phyloP scores from a whole-genome alignment of 768 basidiomycete species.

The Suillus bovinus region DNA sequence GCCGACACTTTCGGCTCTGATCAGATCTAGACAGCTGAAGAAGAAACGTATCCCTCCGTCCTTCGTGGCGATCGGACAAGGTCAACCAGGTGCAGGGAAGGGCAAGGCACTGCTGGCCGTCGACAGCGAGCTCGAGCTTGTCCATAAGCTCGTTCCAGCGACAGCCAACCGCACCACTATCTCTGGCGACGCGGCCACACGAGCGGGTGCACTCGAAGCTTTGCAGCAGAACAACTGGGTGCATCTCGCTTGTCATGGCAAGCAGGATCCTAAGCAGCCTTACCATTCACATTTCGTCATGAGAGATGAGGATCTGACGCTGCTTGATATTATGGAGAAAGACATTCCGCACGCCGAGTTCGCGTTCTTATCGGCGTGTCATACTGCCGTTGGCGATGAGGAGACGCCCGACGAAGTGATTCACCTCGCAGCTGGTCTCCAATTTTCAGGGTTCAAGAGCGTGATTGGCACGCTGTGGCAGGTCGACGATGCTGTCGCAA shows the following conservation, averaged over 20 bases:
- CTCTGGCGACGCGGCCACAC: slow-evolving; percentile 16
- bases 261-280: slow-evolving; percentile 20
- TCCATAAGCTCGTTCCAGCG: neutral
- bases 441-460: neutral
- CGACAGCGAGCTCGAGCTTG: neutral
- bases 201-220: slow-evolving; percentile 12
- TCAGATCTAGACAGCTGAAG: neutral
- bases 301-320: neutral
- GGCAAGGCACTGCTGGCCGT: neutral
- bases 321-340: neutral
- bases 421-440: neutral
- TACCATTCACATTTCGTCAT: slow-evolving; percentile 25
- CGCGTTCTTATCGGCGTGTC: neutral
- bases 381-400: neutral
- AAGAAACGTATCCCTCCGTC: neutral
- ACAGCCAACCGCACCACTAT: slow-evolving; percentile 1
- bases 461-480: too few relatives aligned
- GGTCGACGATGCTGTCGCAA: too few relatives aligned
- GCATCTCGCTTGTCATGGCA: slow-evolving; percentile 35
- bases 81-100: neutral
- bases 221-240: slow-evolving; percentile 26
- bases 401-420: neutral
- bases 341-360: neutral
- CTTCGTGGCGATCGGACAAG: neutral
- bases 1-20: neutral